phyloP scores from a whole-genome alignment of 2,329 filamentous ascomycete species.

The Juglanconis juglandina region DNA sequence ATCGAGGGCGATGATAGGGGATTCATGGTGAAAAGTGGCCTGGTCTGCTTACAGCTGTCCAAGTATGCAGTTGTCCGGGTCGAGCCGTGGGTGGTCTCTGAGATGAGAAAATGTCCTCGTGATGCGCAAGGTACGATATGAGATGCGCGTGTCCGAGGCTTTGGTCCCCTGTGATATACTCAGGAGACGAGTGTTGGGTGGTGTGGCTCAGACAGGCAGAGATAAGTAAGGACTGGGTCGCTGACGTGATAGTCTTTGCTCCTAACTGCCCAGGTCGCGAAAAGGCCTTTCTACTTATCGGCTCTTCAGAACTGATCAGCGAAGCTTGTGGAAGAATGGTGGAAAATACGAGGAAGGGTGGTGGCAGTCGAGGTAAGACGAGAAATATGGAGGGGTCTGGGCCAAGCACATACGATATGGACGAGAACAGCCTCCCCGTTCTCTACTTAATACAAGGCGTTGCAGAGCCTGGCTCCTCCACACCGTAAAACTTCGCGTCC shows the following conservation, averaged over 20 bases:
- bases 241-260: neutral
- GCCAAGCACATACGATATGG: neutral
- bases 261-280: neutral
- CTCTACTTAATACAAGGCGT: no score
- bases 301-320: no score
- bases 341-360: neutral
- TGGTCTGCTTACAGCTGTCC: neutral
- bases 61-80: neutral
- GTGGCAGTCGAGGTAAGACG: neutral
- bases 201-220: neutral
- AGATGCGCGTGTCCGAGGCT: conserved; percentile 1
- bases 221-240: neutral
- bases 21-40: conserved; percentile 16
- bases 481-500: no score
- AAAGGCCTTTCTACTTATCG: no score
- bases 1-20: conserved; percentile 21
- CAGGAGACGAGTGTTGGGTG: neutral
- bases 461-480: no score
- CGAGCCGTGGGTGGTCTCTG: no score
- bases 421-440: no score
- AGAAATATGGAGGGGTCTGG: neutral
- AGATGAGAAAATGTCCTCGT: neutral
- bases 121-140: neutral
- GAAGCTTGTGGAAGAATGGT: neutral
- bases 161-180: neutral